phyloP scores from a whole-genome alignment of 345 rosid genomes.

The Cardamine occulta region DNA sequence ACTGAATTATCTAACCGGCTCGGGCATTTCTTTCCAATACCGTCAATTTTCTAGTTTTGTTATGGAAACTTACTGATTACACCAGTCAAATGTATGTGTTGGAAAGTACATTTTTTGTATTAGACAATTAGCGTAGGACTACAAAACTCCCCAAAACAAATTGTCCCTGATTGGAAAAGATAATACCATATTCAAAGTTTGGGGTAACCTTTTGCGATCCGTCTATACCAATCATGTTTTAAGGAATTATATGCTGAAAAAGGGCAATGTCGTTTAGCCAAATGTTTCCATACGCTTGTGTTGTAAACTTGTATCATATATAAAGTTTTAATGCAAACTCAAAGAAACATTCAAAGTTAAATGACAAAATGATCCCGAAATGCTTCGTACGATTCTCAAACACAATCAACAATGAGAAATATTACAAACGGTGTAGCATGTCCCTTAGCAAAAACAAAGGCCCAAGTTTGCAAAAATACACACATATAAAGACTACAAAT shows the following conservation, averaged over 20 bases:
- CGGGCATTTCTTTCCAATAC: not conserved
- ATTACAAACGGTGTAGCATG: constrained; percentile 33
- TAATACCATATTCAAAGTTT: not conserved
- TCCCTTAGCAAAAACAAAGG: constrained; percentile 21
- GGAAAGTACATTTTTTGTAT: not conserved
- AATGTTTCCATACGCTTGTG: too few relatives aligned
- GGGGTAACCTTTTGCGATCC: not conserved
- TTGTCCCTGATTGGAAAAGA: not conserved
- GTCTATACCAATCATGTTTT: not conserved
- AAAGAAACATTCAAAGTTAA: not conserved
- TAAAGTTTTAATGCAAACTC: not conserved
- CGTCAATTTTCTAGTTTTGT: not conserved
- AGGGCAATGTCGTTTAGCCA: not conserved
- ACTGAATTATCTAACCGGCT: not conserved
- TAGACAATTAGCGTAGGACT: not conserved
- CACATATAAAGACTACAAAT: not conserved
- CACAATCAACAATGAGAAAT: not conserved
- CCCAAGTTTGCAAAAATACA: constrained; percentile 26
- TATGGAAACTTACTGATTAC: not conserved
- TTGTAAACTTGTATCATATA: not conserved
- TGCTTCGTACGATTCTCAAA: not conserved
- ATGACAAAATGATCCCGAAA: not conserved
- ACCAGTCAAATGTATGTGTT: not conserved
- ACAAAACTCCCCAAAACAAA: not conserved
- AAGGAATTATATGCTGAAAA: not conserved